Percentiles rank a stretch among this genome's conserved stretches.
These are phyloP conservation scores for Alternaria arbusti DNA, from an alignment of 2,329 filamentous ascomycete species.

Conservation along the genomic window DNA sequence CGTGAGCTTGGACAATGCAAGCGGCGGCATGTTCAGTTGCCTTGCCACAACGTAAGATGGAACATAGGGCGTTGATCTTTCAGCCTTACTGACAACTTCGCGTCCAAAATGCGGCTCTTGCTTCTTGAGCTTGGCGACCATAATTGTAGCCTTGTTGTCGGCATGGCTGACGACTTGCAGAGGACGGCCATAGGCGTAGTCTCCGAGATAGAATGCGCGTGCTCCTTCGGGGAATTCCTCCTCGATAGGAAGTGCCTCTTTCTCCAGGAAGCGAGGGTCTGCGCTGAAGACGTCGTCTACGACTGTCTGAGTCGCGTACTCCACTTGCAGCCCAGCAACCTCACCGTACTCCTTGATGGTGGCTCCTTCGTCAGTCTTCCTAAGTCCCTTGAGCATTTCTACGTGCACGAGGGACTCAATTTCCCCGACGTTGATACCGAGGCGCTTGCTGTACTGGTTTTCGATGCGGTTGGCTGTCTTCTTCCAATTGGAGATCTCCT, in stretches of 20 bases:
- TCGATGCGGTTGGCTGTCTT: constrained; percentile 86
- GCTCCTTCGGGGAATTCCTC: constrained; percentile 88
- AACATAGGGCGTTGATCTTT: constrained; percentile 75
- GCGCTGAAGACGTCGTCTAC: constrained; percentile 90
- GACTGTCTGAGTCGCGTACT: constrained; percentile 89
- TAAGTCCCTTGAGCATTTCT: constrained; percentile 89
- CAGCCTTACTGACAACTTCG: constrained; percentile 72
- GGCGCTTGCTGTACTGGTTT: constrained; percentile 84
- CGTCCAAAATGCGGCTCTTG: constrained; percentile 84
- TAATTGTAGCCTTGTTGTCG: constrained; percentile 76
- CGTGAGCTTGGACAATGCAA: constrained; percentile 94
- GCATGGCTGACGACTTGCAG: constrained; percentile 80
- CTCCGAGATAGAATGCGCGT: constrained; percentile 90
- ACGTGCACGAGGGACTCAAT: constrained; percentile 92
- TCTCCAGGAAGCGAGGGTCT: constrained; percentile 92
- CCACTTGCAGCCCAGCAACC: constrained; percentile 82
- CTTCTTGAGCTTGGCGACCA: constrained; percentile 73
- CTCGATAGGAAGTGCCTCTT: constrained; percentile 82
- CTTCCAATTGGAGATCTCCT: constrained; percentile 81
- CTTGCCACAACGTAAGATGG: constrained; percentile 90
- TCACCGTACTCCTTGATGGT: constrained; percentile 91
- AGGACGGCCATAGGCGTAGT: constrained; percentile 89
- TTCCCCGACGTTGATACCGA: constrained; percentile 84
- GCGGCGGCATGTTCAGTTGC: constrained; percentile 78
- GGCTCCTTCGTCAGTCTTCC: constrained; percentile 88